Evolutionary conservation across 2,329 filamentous ascomycete genomes (phyloP).

Genomic region (Arthroderma uncinatum): DNA sequence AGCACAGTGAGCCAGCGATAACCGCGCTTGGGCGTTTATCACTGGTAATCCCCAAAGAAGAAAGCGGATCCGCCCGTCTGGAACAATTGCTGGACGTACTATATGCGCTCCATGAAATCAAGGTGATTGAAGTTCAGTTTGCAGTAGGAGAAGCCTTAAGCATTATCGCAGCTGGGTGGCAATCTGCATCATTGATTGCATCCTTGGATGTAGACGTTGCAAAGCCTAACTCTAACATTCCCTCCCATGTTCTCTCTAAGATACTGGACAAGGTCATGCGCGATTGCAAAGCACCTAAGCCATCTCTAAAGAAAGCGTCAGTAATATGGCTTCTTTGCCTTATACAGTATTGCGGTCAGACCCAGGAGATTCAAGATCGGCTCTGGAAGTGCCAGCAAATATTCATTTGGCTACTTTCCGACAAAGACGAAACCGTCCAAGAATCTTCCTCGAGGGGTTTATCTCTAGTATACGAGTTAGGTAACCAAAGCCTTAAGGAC

Average conservation of each 20-base stretch:
- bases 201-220: constrained; percentile 60
- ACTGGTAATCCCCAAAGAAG: constrained; percentile 37
- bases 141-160: constrained; percentile 79
- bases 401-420: constrained; percentile 77
- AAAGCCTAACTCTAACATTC: constrained; percentile 30
- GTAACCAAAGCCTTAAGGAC: constrained; percentile 66
- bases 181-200: constrained; percentile 64
- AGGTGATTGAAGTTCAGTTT: constrained; percentile 80
- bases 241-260: constrained; percentile 36
- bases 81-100: constrained; percentile 53
- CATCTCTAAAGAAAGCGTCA: constrained; percentile 78
- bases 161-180: constrained; percentile 67
- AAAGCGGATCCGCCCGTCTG: constrained; percentile 24
- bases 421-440: constrained; percentile 87
- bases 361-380: constrained; percentile 59
- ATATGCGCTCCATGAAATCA: constrained; percentile 69
- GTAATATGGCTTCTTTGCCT: constrained; percentile 91
- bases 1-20: constrained; percentile 72
- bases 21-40: constrained; percentile 67
- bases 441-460: constrained; percentile 87
- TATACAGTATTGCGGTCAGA: constrained; percentile 77
- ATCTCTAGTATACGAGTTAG: constrained; percentile 87
- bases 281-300: constrained; percentile 75
- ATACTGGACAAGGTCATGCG: constrained; percentile 62
- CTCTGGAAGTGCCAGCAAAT: constrained; percentile 71